phyloP scores from a whole-genome alignment of 768 basidiomycete species.

The Auricularia heimuer region DNA sequence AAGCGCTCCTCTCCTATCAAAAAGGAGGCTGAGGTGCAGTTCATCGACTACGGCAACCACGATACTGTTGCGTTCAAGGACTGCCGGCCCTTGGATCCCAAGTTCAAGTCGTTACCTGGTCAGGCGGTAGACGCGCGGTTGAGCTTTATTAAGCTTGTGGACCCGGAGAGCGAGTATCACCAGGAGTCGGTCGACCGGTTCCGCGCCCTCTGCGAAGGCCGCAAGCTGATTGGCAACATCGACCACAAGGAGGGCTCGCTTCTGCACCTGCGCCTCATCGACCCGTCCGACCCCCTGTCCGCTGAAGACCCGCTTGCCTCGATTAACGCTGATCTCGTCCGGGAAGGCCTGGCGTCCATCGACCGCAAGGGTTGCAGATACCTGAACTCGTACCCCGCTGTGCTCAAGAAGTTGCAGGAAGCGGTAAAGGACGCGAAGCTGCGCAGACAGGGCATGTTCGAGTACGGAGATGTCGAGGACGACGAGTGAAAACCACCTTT shows the following conservation, averaged over 20 bases:
- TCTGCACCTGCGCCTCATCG: constrained; percentile 86
- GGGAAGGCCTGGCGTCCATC: constrained; percentile 76
- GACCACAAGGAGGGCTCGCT: constrained; percentile 73
- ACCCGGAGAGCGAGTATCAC: constrained; percentile 77
- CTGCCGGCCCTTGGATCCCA: constrained; percentile 80
- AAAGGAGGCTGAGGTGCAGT: constrained; percentile 89
- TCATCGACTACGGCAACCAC: constrained; percentile 95
- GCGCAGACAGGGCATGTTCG: constrained; percentile 74
- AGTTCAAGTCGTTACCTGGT: constrained; percentile 82
- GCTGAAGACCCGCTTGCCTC: constrained; percentile 61
- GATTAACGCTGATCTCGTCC: constrained; percentile 82
- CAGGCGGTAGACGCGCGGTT: constrained; percentile 93
- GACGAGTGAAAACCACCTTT: constrained; percentile 35
- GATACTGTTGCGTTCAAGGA: constrained; percentile 75
- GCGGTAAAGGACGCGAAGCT: constrained; percentile 57
- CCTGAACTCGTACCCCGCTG: constrained; percentile 54
- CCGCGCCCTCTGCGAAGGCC: constrained; percentile 77
- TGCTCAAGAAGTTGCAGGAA: constrained; percentile 55
- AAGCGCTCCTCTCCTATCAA: constrained; percentile 78
- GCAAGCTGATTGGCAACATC: constrained; percentile 91
- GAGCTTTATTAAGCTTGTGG: constrained; percentile 81
- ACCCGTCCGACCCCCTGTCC: constrained; percentile 64
- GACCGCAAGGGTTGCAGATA: constrained; percentile 75
- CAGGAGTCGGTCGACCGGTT: constrained; percentile 80
- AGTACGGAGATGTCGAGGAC: constrained; percentile 86